Evolutionary conservation across 1,139 yeast species (phyloP), one percentile per base, ranked within the genome.

Genomic region (Nematodospora anomalae): DNA sequence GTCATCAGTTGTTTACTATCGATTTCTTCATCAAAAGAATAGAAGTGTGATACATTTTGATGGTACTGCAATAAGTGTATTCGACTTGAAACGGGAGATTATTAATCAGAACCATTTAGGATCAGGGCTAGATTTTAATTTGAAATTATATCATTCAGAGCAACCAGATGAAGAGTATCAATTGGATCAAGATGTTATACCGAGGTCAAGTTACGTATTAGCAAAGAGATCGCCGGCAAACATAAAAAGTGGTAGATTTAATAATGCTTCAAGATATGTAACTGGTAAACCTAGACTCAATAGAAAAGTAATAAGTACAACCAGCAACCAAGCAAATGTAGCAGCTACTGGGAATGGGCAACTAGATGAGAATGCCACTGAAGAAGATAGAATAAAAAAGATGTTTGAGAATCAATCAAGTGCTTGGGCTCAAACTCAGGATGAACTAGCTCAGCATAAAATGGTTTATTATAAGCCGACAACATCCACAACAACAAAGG

Each of bases 371-470:
- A 74, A 62, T 38, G 67, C 71, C 44, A 69, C 84, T 1, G 98
- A 92, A 62, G 97, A 88, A 46, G 97, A 90, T 45, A 74, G 83
- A 62, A 87, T 92, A 52, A 80, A 83, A 41, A 77, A 83, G 55
- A 90, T 92, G 97, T 89, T 92, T 59, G 88, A 84, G 35, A 89
- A 87, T 43, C 97, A 92, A 58, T 84, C 84, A 41, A 89, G 82
- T 51, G 96, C 86, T 40, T 92, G 98, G 98, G 85, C 85, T 35
- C 89, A 85, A 53, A 86, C 96, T 1, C 98, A 92, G 58, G 94
- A 87, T 49, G 86, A 80, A 43, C 82, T 92, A 80, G 84, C 96
- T 3, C 74, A 78, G 3, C 89, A 84, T 28, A 80, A 82, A 34
- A 74, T 85, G 33, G 75, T 83, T 3, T 81, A 73, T 43, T 62